Percentiles rank a stretch among this genome's conserved stretches.
Evolutionary conservation across 352 stramenopile species (phyloP).

Genomic region (Thraustochytrium sp.): DNA sequence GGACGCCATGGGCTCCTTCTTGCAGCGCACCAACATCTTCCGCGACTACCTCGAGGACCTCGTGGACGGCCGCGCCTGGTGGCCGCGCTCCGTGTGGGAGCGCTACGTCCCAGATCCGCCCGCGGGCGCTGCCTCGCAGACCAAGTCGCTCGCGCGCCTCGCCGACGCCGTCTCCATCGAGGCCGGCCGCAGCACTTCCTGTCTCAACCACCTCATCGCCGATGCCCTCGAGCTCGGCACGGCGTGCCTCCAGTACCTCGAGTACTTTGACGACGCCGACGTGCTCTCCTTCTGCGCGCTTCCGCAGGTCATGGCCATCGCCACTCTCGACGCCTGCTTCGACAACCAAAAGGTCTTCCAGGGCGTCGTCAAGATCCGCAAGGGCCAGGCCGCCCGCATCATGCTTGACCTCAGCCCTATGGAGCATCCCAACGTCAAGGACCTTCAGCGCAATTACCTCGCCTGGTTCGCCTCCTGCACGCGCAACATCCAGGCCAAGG

Average conservation of each 20-base stretch:
- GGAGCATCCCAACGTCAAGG: background rate
- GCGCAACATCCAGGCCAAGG: conserved; percentile 15
- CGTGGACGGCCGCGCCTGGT: conserved; percentile 80
- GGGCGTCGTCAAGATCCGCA: conserved; percentile 85
- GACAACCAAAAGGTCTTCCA: conserved; percentile 79
- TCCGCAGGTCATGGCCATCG: conserved; percentile 86
- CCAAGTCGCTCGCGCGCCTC: conserved; percentile 57
- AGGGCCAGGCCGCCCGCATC: conserved; percentile 58
- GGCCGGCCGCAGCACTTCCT: conserved; percentile 55
- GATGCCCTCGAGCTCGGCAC: conserved; percentile 76
- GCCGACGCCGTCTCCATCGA: conserved; percentile 45
- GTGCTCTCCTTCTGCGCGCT: conserved; percentile 87
- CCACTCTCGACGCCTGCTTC: conserved; percentile 77
- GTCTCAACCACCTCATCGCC: conserved; percentile 81
- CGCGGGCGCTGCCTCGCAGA: conserved; percentile 64
- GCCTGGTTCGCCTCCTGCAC: background rate
- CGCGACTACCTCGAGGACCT: conserved; percentile 88
- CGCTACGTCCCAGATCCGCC: conserved; percentile 61
- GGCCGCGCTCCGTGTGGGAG: conserved; percentile 78
- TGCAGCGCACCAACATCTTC: conserved; percentile 92
- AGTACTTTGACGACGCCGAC: conserved; percentile 62
- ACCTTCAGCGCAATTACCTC: background rate
- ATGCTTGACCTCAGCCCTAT: conserved; percentile 44
- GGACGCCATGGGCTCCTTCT: conserved; percentile 77
- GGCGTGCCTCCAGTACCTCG: conserved; percentile 79